phyloP scores from a whole-genome alignment of 768 basidiomycete species.

The Hericium erinaceus region DNA sequence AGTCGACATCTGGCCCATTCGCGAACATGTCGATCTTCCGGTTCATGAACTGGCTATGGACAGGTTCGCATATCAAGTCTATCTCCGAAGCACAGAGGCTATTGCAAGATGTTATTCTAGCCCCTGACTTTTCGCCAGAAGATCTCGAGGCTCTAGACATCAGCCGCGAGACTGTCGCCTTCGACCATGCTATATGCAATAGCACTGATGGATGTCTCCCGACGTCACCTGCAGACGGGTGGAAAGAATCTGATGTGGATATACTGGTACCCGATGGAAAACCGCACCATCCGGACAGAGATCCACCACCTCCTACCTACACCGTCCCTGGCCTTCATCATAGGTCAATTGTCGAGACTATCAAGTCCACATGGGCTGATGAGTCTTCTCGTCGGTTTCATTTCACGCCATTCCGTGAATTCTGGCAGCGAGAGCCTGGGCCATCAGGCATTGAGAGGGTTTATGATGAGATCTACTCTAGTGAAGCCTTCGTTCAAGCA shows the following conservation, averaged over 20 bases:
- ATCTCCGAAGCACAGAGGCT: constrained; percentile 18
- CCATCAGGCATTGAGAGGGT: too few relatives aligned
- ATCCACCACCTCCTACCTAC: constrained; percentile 20
- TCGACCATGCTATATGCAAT: constrained; percentile 6
- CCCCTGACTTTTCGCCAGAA: constrained; percentile 15
- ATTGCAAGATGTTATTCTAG: constrained; percentile 17
- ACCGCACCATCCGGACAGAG: constrained; percentile 9
- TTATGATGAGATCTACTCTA: too few relatives aligned
- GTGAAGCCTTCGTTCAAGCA: too few relatives aligned
- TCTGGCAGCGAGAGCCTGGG: background rate
- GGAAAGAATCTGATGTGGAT: constrained; percentile 11
- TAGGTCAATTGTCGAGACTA: constrained; percentile 18
- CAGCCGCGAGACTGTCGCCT: constrained; percentile 1
- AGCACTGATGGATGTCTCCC: background rate
- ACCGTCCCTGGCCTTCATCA: constrained; percentile 21
- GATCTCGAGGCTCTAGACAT: constrained; percentile 16
- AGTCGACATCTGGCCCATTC: constrained; percentile 1
- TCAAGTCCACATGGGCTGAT: constrained; percentile 13
- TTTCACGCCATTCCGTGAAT: constrained; percentile 1
- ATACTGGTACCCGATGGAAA: constrained; percentile 17
- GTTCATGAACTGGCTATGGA: constrained; percentile 24
- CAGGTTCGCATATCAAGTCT: constrained; percentile 20
- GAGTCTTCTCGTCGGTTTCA: background rate
- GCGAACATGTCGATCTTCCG: constrained; percentile 14
- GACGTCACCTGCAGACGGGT: constrained; percentile 5